Base-by-base conservation (phyloP, 2,329 filamentous ascomycete genomes). In the Fusarium paranaense region DNA sequence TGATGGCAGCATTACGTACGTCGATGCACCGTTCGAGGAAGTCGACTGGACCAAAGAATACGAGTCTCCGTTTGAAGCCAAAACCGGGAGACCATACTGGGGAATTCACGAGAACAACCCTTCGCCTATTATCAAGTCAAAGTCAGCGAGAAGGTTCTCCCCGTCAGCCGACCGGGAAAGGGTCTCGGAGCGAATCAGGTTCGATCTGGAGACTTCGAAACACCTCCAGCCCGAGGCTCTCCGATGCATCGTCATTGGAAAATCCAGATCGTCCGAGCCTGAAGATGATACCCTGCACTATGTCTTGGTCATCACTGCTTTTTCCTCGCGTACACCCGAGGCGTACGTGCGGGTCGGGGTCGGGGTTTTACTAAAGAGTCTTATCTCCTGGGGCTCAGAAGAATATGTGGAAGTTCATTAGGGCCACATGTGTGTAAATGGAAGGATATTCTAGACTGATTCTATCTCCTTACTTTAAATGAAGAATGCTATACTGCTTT, bases 11-110 rank as follows among this genome's bases (percentile, higher is more conserved):
- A 54, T 68, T 5, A 42, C 50, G 6, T 68, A 60, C 2, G 22
- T 64, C 2, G 35, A 64, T 1, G 22, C 45, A 2, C 61, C 61
- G 1, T 50, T 69, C 14, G 45, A 62, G 0, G 5, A 42, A 18
- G 50, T 70, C 11, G 38, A 66, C 25, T 68, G 66, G 66, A 64
- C 54, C 4, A 54, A 35, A 1, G 54, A 68, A n/a, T 68, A 40
- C 2, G 61, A 60, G 14, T 54, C 40, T 4, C 66, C 61, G 1
- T 68, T 64, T 6, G 8, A 25, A 6, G 25, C 27, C 1, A 18
- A 37, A 1, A 5, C 37, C 1, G 40, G 8, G 7, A 65, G 22
- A 7, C 40, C 6, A 5, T 59, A 47, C 2, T 65, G 54, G 54
- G 52, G 11, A 7, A 8, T 18, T 0, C 40, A 59, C 7, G 62